Evolutionary conservation across 2,329 filamentous ascomycete species (phyloP), one percentile per base, ranked within the genome.

Genomic region (Elsinoe batatas): DNA sequence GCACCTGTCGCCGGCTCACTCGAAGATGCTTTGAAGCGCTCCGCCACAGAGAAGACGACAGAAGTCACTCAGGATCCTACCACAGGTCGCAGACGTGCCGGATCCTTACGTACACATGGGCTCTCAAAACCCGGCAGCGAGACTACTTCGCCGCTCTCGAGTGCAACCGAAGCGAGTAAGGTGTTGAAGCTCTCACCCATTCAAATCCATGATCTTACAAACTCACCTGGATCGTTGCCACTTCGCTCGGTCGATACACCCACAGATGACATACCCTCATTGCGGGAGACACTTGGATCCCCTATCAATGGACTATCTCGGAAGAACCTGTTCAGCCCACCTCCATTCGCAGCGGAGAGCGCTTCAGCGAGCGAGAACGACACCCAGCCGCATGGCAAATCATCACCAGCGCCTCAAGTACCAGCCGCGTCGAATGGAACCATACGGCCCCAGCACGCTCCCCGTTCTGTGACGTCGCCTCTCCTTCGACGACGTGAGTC

Each of bases 161-260:
- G 42, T 13, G 30, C 32, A 15, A 49, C 26, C 17, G 58, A 57
- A 13, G 46, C 51, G 12, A 65, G 74, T 4, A 72, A 69, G 58
- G 64, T 76, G 2, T 65, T 78, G 57, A 81, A 79, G 61, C 67
- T 81, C 30, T 80, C 79, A 2, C 74, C 75, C 2, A 72, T 72
- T 38, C 74, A 80, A 64, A 76, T 82, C 2, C 72, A 78, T 40
- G 77, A 79, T 43, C 71, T 82, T 40, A 79, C 77, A 5, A 70
- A 73, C 13, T 78, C 78, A 11, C 76, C 78, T 7, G 71, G 77
- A 13, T 80, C 76, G 40, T 70, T 81, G n/a, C 76, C 78, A 2
- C 64, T 78, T 36, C 73, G 75, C 26, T 64, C 72, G 58, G 26
- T 55, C 11, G n/a, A 30, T 11, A 30, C 35, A 37, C 17, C 50